phyloP scores from a whole-genome alignment of 169 alveolate species.

The Eimeria mitis region DNA sequence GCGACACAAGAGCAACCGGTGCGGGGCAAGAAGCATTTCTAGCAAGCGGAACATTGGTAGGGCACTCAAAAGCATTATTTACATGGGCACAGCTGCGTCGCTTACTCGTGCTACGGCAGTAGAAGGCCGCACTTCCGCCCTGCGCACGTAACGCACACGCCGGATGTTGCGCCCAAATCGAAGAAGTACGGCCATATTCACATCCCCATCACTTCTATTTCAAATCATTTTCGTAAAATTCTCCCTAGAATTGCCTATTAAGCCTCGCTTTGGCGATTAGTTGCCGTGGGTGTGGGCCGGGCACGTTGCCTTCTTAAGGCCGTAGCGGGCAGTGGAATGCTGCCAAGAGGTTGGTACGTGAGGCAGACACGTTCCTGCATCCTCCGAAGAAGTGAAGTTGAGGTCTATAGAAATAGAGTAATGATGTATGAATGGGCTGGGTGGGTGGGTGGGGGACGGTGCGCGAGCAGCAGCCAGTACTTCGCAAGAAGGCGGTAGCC shows the following conservation, averaged over 20 bases:
- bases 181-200: background rate
- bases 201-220: background rate
- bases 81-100: background rate
- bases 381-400: background rate
- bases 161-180: background rate
- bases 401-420: constrained; percentile 9
- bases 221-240: background rate
- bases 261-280: background rate
- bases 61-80: background rate
- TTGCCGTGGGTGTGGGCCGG: constrained; percentile 16
- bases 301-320: constrained; percentile 12
- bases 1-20: background rate
- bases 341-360: background rate
- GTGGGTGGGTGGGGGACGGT: constrained; percentile 13
- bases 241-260: background rate
- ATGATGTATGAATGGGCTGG: too few species aligned
- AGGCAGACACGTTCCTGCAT: constrained; percentile 47
- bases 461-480: constrained; percentile 59
- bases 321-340: constrained; percentile 3
- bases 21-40: background rate
- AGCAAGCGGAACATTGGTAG: background rate
- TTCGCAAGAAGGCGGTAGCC: constrained; percentile 68
- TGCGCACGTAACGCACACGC: constrained; percentile 15
- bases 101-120: background rate
- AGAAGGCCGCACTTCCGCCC: background rate